Evolutionary conservation across 352 stramenopile genomes (phyloP).

Genomic region (Phytophthora pini): DNA sequence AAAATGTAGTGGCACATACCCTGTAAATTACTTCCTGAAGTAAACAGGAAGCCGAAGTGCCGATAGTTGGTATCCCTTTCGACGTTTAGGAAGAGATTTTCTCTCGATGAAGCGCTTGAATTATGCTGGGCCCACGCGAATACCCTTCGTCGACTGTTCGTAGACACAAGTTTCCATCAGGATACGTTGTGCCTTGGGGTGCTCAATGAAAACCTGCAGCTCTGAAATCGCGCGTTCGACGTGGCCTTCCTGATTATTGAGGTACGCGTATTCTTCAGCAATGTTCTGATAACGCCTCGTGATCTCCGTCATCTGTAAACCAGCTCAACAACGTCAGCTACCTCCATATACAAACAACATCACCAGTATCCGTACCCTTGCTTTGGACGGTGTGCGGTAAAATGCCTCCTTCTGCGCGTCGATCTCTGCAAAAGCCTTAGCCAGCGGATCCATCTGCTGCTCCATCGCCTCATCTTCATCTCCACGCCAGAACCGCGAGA

Average conservation of each 20-base stretch:
- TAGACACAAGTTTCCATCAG: slow-evolving; percentile 66
- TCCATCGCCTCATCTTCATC: slow-evolving; percentile 63
- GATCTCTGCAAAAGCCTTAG: slow-evolving; percentile 56
- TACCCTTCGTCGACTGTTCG: slow-evolving; percentile 71
- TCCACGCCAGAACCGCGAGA: slow-evolving; percentile 66
- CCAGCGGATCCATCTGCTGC: slow-evolving; percentile 42
- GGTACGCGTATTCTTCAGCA: slow-evolving; percentile 71
- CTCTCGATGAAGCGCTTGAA: slow-evolving; percentile 8
- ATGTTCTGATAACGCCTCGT: slow-evolving; percentile 75
- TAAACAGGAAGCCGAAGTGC: slow-evolving; percentile 4
- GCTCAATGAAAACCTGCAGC: slow-evolving; percentile 80
- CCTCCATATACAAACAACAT: neutral
- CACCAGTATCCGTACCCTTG: slow-evolving; percentile 41
- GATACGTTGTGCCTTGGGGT: slow-evolving; percentile 68
- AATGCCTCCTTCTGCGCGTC: slow-evolving; percentile 66
- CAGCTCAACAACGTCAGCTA: neutral
- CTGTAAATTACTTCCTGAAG: neutral
- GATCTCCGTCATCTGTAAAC: slow-evolving; percentile 75
- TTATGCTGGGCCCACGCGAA: slow-evolving; percentile 71
- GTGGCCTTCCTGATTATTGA: slow-evolving; percentile 63
- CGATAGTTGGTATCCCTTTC: slow-evolving; percentile 18
- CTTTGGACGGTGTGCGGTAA: slow-evolving; percentile 74
- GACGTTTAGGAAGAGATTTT: slow-evolving; percentile 16
- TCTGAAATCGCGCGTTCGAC: slow-evolving; percentile 79
- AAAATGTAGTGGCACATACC: slow-evolving; percentile 17